Conservation (phyloP, 345 rosid genomes). For the Citrus inodora region DNA sequence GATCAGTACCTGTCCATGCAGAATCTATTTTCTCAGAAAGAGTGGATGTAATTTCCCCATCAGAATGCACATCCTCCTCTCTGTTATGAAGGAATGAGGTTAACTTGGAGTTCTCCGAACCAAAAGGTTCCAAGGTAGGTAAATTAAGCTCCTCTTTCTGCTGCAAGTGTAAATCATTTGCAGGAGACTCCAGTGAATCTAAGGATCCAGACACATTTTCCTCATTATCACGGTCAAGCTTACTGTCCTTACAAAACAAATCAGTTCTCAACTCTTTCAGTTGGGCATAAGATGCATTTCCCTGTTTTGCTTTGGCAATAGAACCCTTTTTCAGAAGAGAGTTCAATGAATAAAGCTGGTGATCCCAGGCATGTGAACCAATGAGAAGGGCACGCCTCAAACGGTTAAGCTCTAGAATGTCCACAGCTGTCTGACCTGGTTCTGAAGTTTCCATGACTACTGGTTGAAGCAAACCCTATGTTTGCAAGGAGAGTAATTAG, state of each 20-base stretch:
- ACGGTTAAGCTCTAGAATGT: constrained; percentile 77
- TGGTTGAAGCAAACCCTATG: constrained; percentile 67
- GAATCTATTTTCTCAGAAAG: constrained; percentile 94
- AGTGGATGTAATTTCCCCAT: constrained; percentile 47
- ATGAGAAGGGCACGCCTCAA: constrained; percentile 66
- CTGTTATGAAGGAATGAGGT: constrained; percentile 22
- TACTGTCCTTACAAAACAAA: constrained; percentile 22
- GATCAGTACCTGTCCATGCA: constrained; percentile 94
- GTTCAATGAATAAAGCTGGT: constrained; percentile 62
- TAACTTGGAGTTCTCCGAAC: constrained; percentile 24
- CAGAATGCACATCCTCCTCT: constrained; percentile 39
- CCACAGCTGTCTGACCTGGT: constrained; percentile 38
- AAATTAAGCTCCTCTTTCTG: constrained; percentile 20
- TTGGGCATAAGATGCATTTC: constrained; percentile 26
- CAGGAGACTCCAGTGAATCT: constrained; percentile 27
- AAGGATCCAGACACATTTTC: constrained; percentile 23
- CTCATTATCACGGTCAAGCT: constrained; percentile 20
- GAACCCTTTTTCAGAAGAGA: constrained; percentile 52
- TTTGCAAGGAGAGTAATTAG: constrained; percentile 10
- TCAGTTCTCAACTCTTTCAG: constrained; percentile 31
- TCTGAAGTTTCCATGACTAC: constrained; percentile 40
- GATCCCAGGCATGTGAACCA: constrained; percentile 77
- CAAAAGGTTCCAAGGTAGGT: constrained; percentile 17
- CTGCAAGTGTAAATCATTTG: constrained; percentile 23
- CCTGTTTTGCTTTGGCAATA: constrained; percentile 31